Evolutionary conservation across 176 grass and related monocot genomes (phyloP).

Genomic region (Rhynchospora breviuscula): DNA sequence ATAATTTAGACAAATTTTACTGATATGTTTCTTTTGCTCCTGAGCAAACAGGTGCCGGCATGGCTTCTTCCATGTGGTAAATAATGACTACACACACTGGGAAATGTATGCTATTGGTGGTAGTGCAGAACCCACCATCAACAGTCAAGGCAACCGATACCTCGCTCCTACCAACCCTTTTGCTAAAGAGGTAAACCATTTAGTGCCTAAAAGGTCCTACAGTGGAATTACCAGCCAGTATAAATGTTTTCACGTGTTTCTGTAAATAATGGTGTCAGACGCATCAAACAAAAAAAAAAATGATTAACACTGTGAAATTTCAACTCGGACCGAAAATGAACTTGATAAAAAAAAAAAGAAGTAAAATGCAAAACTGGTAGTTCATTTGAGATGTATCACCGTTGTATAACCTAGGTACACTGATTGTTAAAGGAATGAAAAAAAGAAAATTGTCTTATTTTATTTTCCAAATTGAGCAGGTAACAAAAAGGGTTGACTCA

Average conservation of each 20-base stretch:
- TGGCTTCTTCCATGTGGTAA: constrained; percentile 45
- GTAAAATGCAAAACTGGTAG: not conserved
- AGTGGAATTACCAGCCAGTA: not conserved
- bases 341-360: not conserved
- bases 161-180: constrained; percentile 30
- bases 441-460: not conserved
- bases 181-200: constrained; percentile 34
- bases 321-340: not conserved
- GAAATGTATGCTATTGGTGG: constrained; percentile 51
- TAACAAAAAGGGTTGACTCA: constrained; percentile 35
- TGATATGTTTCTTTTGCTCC: not conserved
- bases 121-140: constrained; percentile 41
- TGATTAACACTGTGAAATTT: not conserved
- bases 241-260: not conserved
- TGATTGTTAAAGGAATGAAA: not conserved
- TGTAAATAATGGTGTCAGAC: not conserved
- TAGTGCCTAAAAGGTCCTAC: not conserved
- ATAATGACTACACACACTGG: constrained; percentile 50
- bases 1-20: not conserved
- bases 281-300: not conserved
- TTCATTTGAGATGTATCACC: not conserved
- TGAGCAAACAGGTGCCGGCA: constrained; percentile 33
- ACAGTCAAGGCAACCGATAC: constrained; percentile 45
- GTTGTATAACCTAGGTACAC: not conserved
- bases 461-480: constrained; percentile 17